phyloP scores from a whole-genome alignment of 352 stramenopile genomes.

The Globisporangium heterothallicum region DNA sequence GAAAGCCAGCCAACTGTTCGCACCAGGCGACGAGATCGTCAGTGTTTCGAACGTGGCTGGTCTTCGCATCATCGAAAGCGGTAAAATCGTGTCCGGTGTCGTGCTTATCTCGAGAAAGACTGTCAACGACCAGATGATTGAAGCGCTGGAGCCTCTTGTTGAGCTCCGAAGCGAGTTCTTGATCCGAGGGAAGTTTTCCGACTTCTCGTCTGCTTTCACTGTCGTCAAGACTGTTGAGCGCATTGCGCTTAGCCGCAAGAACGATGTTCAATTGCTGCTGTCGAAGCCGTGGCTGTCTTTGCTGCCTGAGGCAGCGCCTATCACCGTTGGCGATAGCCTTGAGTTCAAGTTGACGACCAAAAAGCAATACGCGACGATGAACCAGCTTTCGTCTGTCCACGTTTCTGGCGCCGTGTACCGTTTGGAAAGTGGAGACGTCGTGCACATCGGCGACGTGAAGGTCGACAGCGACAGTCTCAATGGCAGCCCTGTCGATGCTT shows the following conservation, averaged over 20 bases:
- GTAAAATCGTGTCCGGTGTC: slow-evolving; percentile 74
- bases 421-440: slow-evolving; percentile 27
- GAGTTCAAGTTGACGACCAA: slow-evolving; percentile 47
- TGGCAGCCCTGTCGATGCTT: slow-evolving; percentile 41
- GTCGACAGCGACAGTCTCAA: slow-evolving; percentile 34
- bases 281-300: slow-evolving; percentile 64
- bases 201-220: slow-evolving; percentile 75
- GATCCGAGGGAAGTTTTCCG: slow-evolving; percentile 70
- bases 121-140: slow-evolving; percentile 40
- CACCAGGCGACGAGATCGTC: slow-evolving; percentile 60
- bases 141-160: slow-evolving; percentile 58
- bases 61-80: slow-evolving; percentile 69
- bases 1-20: slow-evolving; percentile 34
- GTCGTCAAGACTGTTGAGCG: slow-evolving; percentile 35
- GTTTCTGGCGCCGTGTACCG: slow-evolving; percentile 46
- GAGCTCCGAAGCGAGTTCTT: slow-evolving; percentile 82
- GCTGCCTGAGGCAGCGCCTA: slow-evolving; percentile 8
- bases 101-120: slow-evolving; percentile 62
- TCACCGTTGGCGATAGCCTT: slow-evolving; percentile 43
- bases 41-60: slow-evolving; percentile 67
- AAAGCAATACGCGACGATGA: slow-evolving; percentile 46
- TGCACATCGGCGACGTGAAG: slow-evolving; percentile 24
- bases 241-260: slow-evolving; percentile 29
- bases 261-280: slow-evolving; percentile 56
- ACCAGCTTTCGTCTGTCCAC: slow-evolving; percentile 33